Conservation (phyloP, 2,329 filamentous ascomycete species). For the Bipolaris gigantea region DNA sequence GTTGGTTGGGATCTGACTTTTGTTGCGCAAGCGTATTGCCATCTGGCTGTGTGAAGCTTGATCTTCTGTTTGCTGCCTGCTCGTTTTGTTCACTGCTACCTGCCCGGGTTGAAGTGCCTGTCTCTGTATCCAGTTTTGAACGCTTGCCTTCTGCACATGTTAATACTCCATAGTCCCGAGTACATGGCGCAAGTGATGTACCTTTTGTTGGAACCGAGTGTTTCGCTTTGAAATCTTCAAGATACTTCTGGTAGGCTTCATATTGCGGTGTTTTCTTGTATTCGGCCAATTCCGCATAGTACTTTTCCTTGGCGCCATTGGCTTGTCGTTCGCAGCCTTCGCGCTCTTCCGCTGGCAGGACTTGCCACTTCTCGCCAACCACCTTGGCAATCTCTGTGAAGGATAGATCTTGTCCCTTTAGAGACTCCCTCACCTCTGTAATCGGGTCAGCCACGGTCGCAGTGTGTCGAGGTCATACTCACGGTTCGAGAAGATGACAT, state of each 20-base stretch:
- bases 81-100: conserved; percentile 38
- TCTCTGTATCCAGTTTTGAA: conserved; percentile 48
- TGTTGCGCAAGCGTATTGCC: conserved; percentile 19
- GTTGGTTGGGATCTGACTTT: conserved; percentile 34
- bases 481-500: conserved; percentile 86
- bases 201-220: conserved; percentile 52
- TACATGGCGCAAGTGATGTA: conserved; percentile 17
- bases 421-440: conserved; percentile 72
- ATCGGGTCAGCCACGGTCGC: conserved; percentile 19
- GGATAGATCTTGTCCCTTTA: conserved; percentile 74
- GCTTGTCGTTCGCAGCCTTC: conserved; percentile 74
- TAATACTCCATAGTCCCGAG: conserved; percentile 14
- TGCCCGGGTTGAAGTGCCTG: conserved; percentile 34
- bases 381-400: conserved; percentile 85
- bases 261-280: conserved; percentile 78
- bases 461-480: conserved; percentile 41
- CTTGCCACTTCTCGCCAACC: conserved; percentile 81
- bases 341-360: conserved; percentile 65
- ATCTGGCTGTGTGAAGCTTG: conserved; percentile 34
- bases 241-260: conserved; percentile 69
- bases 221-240: conserved; percentile 76
- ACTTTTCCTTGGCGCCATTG: conserved; percentile 73
- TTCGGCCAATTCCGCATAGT: conserved; percentile 69
- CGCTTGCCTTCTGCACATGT: conserved; percentile 47
- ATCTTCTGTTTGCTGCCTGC: conserved; percentile 26